phyloP scores from a whole-genome alignment of 345 rosid genomes.

The Mangifera indica region DNA sequence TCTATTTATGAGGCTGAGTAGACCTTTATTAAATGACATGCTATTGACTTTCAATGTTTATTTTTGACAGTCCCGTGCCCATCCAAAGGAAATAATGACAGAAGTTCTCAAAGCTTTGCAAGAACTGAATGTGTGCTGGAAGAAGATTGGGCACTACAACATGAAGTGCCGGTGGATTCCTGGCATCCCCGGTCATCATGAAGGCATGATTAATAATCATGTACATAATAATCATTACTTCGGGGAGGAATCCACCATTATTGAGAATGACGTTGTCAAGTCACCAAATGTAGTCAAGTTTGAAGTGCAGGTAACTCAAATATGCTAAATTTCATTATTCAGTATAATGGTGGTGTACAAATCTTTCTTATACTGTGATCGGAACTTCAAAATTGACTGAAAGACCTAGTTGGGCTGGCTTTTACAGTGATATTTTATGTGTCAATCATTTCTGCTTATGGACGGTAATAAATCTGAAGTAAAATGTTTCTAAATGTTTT shows the following conservation, averaged over 20 bases:
- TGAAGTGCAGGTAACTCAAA: constrained; percentile 74
- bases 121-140: constrained; percentile 88
- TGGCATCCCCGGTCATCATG: constrained; percentile 50
- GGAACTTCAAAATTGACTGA: neutral
- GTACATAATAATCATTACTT: constrained; percentile 52
- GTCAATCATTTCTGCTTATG: no score
- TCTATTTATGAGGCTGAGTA: neutral
- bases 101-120: constrained; percentile 56
- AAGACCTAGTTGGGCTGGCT: neutral
- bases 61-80: constrained; percentile 68
- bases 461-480: no score
- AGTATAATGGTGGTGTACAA: neutral
- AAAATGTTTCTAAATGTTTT: neutral
- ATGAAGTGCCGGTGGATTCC: constrained; percentile 94
- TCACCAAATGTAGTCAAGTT: constrained; percentile 74
- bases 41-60: neutral
- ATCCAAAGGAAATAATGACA: constrained; percentile 87
- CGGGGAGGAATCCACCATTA: constrained; percentile 64
- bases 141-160: constrained; percentile 93
- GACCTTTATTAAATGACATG: no score
- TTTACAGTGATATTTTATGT: neutral
- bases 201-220: constrained; percentile 63
- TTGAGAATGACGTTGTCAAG: constrained; percentile 47
- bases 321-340: neutral
- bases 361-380: neutral